phyloP scores from a whole-genome alignment of 106 monocot genomes.

The Amphibolis antarctica region DNA sequence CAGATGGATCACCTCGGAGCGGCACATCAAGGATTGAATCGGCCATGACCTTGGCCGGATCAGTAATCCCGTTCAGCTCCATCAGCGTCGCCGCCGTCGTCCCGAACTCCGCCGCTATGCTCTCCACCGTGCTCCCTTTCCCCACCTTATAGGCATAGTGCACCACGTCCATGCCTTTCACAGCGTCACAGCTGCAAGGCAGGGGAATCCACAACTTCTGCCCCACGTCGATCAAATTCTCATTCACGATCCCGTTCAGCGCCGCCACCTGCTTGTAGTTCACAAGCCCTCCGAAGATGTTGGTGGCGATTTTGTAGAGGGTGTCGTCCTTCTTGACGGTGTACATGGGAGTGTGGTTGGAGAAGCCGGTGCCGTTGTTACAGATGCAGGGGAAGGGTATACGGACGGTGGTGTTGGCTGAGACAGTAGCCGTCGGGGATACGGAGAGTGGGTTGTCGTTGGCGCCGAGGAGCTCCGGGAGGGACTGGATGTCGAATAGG shows the following conservation, averaged over 20 bases:
- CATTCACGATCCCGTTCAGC: conserved; percentile 38
- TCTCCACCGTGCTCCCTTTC: conserved; percentile 28
- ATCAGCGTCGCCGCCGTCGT: conserved; percentile 4
- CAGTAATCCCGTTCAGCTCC: conserved; percentile 6
- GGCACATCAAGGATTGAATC: conserved; percentile 12
- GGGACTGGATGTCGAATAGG: conserved; percentile 51
- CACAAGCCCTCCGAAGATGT: conserved; percentile 33
- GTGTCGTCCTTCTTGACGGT: conserved; percentile 31
- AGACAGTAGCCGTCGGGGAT: conserved; percentile 15
- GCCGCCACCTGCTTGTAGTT: conserved; percentile 38
- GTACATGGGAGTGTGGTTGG: conserved; percentile 29
- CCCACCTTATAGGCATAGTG: conserved; percentile 45
- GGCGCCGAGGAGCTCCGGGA: conserved; percentile 37
- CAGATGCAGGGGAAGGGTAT: conserved; percentile 60
- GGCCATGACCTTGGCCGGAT: neutral
- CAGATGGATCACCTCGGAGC: conserved; percentile 1
- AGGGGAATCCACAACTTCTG: conserved; percentile 56
- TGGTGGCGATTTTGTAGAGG: conserved; percentile 39
- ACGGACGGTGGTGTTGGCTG: conserved; percentile 28
- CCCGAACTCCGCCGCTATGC: conserved; percentile 41
- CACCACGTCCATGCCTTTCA: conserved; percentile 25
- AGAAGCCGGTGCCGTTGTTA: too few species aligned
- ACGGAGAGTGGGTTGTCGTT: conserved; percentile 46
- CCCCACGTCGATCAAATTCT: conserved; percentile 29
- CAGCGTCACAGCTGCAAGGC: conserved; percentile 77